Percentiles rank a stretch among this genome's conserved stretches.
Evolutionary conservation across 169 alveolate genomes (phyloP).

Genomic region (Plasmodium sp.): DNA sequence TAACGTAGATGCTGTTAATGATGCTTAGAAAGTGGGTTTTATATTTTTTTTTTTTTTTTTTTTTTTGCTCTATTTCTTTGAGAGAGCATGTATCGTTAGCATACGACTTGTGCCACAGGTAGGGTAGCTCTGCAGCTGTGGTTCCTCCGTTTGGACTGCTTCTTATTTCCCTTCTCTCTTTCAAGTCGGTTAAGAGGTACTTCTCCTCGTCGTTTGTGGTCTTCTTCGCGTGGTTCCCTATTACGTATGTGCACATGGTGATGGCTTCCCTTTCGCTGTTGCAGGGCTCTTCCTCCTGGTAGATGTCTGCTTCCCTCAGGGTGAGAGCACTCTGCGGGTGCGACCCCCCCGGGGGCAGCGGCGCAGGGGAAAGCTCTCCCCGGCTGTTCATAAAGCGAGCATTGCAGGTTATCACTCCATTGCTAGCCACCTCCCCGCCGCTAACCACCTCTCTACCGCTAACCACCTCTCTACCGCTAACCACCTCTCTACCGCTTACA

Average conservation of each 20-base stretch:
- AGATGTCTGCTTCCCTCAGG: not conserved
- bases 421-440: not conserved
- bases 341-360: not conserved
- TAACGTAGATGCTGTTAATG: constrained; percentile 46
- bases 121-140: not conserved
- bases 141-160: not conserved
- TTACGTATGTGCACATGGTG: not conserved
- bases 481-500: not conserved
- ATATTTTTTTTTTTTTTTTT: constrained; percentile 19
- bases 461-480: not conserved
- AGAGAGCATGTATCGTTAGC: constrained; percentile 13
- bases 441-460: not conserved
- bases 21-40: constrained; percentile 24
- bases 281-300: not conserved
- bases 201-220: not conserved
- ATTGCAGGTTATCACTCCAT: too few species aligned
- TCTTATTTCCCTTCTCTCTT: not conserved
- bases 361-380: not conserved
- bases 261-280: not conserved
- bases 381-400: too few species aligned
- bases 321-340: not conserved
- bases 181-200: not conserved
- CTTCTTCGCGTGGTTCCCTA: not conserved
- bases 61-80: constrained; percentile 9
- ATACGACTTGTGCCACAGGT: constrained; percentile 38